These are phyloP conservation scores for Boletus subcaerulescens DNA, from an alignment of 768 basidiomycete genomes.

Conservation along the genomic window DNA sequence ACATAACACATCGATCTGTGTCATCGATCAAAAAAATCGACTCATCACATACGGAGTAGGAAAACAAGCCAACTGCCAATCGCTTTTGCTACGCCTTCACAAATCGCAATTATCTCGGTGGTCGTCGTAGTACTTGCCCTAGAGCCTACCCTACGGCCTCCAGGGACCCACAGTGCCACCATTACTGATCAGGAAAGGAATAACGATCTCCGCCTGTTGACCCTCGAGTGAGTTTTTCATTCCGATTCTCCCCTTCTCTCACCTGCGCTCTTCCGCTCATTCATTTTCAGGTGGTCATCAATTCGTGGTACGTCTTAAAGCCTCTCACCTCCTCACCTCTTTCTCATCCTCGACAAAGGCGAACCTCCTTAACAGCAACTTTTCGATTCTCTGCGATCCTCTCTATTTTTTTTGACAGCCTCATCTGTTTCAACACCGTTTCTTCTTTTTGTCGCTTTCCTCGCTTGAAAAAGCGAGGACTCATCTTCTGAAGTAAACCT, in stretches of 20 bases:
- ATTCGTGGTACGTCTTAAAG: slow-evolving; percentile 58
- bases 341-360: slow-evolving; percentile 42
- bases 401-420: slow-evolving; percentile 8
- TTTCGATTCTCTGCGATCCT: slow-evolving; percentile 5
- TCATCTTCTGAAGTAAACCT: slow-evolving; percentile 52
- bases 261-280: slow-evolving; percentile 16
- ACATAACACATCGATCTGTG: slow-evolving; percentile 18
- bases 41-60: neutral
- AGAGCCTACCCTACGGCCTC: slow-evolving; percentile 34
- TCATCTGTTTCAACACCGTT: neutral
- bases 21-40: slow-evolving; percentile 20
- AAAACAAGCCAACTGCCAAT: slow-evolving; percentile 16
- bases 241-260: slow-evolving; percentile 14
- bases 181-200: slow-evolving; percentile 79
- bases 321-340: slow-evolving; percentile 1
- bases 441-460: slow-evolving; percentile 47
- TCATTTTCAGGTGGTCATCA: slow-evolving; percentile 63
- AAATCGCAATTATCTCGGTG: slow-evolving; percentile 13
- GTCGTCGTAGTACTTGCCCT: slow-evolving; percentile 22
- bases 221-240: slow-evolving; percentile 59
- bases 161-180: slow-evolving; percentile 43
- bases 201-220: slow-evolving; percentile 77
- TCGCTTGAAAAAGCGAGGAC: slow-evolving; percentile 70
- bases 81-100: slow-evolving; percentile 19
- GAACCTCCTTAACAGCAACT: slow-evolving; percentile 71